phyloP scores from a whole-genome alignment of 164 flowering plant species.

The Macadamia integrifolia region DNA sequence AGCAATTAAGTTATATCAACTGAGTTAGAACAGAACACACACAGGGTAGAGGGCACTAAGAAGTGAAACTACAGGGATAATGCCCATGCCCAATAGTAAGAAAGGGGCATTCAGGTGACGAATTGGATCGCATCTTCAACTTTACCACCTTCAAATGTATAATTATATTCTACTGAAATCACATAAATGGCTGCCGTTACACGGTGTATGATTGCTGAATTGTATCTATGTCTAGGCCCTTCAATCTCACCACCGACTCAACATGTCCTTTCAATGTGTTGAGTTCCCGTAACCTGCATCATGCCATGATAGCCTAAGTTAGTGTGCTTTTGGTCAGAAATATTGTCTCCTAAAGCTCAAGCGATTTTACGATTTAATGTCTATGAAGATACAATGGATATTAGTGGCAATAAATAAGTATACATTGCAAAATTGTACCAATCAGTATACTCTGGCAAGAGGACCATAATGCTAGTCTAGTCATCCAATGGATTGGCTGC shows the following conservation, averaged over 20 bases:
- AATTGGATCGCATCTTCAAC: not conserved
- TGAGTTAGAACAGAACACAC: not conserved
- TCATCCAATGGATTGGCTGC: no score
- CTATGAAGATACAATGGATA: no score
- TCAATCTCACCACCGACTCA: not conserved
- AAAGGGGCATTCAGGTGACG: not conserved
- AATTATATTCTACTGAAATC: not conserved
- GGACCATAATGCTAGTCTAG: not conserved
- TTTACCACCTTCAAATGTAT: not conserved
- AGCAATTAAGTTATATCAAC: not conserved
- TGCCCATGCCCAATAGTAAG: not conserved
- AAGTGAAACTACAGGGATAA: not conserved
- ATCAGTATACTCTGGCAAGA: no score
- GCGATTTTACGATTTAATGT: no score
- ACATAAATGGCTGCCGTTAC: not conserved
- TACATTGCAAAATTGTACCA: no score
- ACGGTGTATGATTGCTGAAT: slow-evolving; percentile 1
- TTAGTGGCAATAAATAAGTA: no score
- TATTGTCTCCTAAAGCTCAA: no score
- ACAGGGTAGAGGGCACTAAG: not conserved
- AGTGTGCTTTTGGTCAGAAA: not conserved
- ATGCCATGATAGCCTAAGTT: not conserved
- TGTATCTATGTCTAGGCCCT: not conserved
- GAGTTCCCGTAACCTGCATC: not conserved
- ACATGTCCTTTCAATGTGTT: not conserved